These are phyloP conservation scores for Cercospora brassicicola DNA, from an alignment of 2,329 filamentous ascomycete species.

Conservation along the genomic window DNA sequence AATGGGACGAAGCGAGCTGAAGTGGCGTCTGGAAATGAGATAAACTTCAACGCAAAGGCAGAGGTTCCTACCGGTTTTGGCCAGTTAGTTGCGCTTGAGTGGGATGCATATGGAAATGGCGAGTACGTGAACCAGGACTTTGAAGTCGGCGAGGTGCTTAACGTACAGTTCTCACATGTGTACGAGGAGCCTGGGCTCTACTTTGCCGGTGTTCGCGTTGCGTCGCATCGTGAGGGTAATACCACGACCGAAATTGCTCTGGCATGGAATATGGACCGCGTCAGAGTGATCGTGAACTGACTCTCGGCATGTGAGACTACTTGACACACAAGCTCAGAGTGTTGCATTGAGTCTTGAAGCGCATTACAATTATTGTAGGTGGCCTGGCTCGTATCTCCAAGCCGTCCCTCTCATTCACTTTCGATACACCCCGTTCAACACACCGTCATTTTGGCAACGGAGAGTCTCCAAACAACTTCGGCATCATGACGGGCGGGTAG, in stretches of 20 bases:
- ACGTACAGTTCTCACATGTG: not conserved
- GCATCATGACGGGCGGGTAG: slow-evolving; percentile 35
- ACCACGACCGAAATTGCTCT: not conserved
- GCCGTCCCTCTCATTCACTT: not conserved
- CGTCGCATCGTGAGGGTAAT: not conserved
- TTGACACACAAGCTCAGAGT: not conserved
- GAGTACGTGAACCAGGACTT: not conserved
- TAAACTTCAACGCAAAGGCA: no score
- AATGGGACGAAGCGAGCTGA: not conserved
- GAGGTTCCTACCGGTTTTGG: not conserved
- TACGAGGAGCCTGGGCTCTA: not conserved
- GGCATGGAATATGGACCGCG: not conserved
- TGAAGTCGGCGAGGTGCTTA: not conserved
- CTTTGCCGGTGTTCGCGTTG: not conserved
- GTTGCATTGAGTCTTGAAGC: no score
- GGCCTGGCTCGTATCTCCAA: no score
- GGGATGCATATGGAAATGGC: not conserved
- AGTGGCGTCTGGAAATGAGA: not conserved
- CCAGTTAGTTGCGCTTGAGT: not conserved
- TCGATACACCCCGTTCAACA: not conserved
- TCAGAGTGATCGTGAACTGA: not conserved
- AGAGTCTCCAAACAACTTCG: slow-evolving; percentile 31
- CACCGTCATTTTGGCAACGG: slow-evolving; percentile 20
- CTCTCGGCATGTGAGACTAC: not conserved
- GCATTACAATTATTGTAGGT: no score